Evolutionary conservation across 306 rosid genomes (phyloP), one percentile per base, ranked within the genome.

Genomic region (Lathyrus oleraceus): DNA sequence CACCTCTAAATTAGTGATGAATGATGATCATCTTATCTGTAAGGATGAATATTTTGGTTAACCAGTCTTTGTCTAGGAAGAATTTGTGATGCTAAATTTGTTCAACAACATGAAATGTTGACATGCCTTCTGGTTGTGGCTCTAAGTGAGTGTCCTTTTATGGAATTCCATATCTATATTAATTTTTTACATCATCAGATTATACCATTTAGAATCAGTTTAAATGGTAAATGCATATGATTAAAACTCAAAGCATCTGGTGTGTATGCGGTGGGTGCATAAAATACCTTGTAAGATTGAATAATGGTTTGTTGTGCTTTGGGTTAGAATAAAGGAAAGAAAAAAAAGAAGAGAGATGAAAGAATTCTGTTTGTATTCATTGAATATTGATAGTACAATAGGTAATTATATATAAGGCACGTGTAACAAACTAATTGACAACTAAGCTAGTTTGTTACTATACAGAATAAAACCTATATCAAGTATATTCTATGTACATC

Each of bases 281-380:
- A 47, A 15, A n/a, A 47, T 6, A 47, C 10, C 53, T 57, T 38
- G 49, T 28, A 60, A 57, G 61, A 59, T 32, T 42, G 19, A 36
- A 64, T 38, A 64, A 21, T 27, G 63, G 59, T 77, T 52, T 77
- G 53, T 54, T 15, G 56, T 48, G 42, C 61, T 30, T 73, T 67
- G 17, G n/a, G 25, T 23, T 23, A 23, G 0, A 23, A 23, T 23
- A 23, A 23, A 23, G 2, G 25, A 23, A 23, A 23, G 25, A 23
- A 3, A 23, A 3, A 2, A 23, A 3, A 23, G 25, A n/a, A n/a
- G n/a, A n/a, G n/a, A n/a, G n/a, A n/a, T 23, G 25, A 23, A 23
- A 23, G 2, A 23, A 23, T 23, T 23, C 2, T 23, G 25, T 2
- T 23, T 23, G 1, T 0, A 23, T 23, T 23, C 25, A 2, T 23